Base-by-base conservation (phyloP, 108 stramenopile species). In the Schizochytrium sp. region DNA sequence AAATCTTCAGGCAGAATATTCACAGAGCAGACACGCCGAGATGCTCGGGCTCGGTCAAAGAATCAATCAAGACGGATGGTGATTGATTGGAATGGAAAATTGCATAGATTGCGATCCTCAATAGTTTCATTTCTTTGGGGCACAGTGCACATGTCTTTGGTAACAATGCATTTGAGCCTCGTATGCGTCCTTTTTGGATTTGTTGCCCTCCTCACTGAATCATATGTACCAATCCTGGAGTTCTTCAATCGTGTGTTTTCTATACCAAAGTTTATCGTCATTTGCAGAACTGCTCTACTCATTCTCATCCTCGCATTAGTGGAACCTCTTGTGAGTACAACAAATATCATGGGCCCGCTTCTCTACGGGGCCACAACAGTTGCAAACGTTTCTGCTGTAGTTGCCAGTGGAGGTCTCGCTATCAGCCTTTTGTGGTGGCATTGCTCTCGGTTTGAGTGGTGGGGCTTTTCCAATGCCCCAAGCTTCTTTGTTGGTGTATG, bases 401-500 rank as follows among this genome's bases (percentile, higher is more conserved):
- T 69, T 15, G 64, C 19, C 12, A 13, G 12, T 13, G 64, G 42
- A 44, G 64, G 64, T 7, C 40, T 44, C 28, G 64, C 15, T 44
- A 44, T 69, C 64, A 69, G 64, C 64, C 64, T 69, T 8, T 44
- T 69, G 19, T 69, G 64, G 64, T 69, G 64, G 64, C 64, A 69
- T 44, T 15, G 7, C 44, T 69, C 64, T 7, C 64, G 64, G 42
- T 69, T 69, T 15, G 3, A 69, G 8, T 69, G 40, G 10, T 69
- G 64, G 64, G 42, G 40, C 64, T 69, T 69, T 15, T 10, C 2
- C 12, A 69, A 38, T 15, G 64, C 64, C 7, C 64, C 2, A 69
- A 0, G 0, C 10, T 69, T 69, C 64, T 69, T 69, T 15, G 64
- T 69, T 7, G 64, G 19, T 5, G 28, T 2, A 7, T 2, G 64